A percentile compares a stretch with the other conserved stretches of the same genome.
These are phyloP conservation scores for Aspergillus sp. DNA, from an alignment of 2,329 filamentous ascomycete genomes.

Conservation along the genomic window DNA sequence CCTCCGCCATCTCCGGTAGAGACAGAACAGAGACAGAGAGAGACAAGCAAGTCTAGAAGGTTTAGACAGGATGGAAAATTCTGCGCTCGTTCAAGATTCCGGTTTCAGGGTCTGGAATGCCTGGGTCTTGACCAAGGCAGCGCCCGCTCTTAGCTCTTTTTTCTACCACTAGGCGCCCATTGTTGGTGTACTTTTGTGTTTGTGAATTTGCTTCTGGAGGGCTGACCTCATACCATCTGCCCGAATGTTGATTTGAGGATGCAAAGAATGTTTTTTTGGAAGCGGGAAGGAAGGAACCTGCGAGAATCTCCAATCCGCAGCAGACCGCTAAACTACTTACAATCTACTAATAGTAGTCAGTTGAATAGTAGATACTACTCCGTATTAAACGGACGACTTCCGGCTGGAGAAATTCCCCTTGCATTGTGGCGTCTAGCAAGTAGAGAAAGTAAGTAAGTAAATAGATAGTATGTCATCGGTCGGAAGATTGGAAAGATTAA, in stretches of 20 bases:
- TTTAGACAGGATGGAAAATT: neutral
- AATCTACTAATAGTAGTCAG: too few species aligned
- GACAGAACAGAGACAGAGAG: neutral
- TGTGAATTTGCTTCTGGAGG: too few species aligned
- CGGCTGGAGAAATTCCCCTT: slow-evolving; percentile 5
- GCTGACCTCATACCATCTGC: too few species aligned
- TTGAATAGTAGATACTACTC: too few species aligned
- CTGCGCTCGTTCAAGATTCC: slow-evolving; percentile 1
- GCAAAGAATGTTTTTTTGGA: too few species aligned
- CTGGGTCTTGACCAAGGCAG: slow-evolving; percentile 9
- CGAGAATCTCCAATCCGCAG: too few species aligned
- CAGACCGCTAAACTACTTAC: too few species aligned
- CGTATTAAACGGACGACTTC: neutral
- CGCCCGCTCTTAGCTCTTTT: neutral
- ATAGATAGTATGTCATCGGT: neutral
- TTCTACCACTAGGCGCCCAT: too few species aligned
- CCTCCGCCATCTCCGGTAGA: too few species aligned
- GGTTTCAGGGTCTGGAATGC: slow-evolving; percentile 4
- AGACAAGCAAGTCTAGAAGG: neutral
- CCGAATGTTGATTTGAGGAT: too few species aligned
- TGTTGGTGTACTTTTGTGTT: neutral
- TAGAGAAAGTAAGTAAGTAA: too few species aligned
- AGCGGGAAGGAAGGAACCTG: too few species aligned
- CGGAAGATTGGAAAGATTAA: neutral
- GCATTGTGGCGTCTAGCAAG: neutral